phyloP scores from a whole-genome alignment of 2,329 filamentous ascomycete genomes.

The Penicillium frequentans region DNA sequence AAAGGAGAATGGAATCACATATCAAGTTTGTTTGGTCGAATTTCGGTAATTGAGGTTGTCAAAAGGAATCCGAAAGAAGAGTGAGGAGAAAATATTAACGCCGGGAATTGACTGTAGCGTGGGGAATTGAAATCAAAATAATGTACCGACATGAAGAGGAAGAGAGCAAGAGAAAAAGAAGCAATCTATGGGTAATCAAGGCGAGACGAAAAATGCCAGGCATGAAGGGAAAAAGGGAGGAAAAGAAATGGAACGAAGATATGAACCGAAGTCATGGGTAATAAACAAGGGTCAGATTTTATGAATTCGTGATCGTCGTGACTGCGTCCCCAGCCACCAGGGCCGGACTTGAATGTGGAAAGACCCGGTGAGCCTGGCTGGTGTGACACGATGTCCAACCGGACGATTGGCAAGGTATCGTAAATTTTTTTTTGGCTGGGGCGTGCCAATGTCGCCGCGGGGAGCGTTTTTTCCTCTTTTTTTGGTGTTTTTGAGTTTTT shows the following conservation, averaged over 20 bases:
- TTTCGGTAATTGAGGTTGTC: slow-evolving; percentile 4
- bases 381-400: slow-evolving; percentile 2
- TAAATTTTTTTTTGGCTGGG: slow-evolving; percentile 16
- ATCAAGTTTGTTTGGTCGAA: slow-evolving; percentile 15
- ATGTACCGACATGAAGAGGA: slow-evolving; percentile 33
- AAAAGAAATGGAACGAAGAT: slow-evolving; percentile 35
- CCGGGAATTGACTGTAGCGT: slow-evolving; percentile 11
- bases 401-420: slow-evolving; percentile 1
- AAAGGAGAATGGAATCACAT: slow-evolving; percentile 3
- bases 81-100: slow-evolving; percentile 23
- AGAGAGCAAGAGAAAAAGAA: slow-evolving; percentile 26
- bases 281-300: slow-evolving; percentile 28
- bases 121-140: slow-evolving; percentile 29
- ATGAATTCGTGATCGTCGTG: slow-evolving; percentile 38
- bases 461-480: slow-evolving; percentile 34
- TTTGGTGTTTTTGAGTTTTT: slow-evolving; percentile 30
- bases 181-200: slow-evolving; percentile 40
- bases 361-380: slow-evolving; percentile 12
- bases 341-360: not conserved
- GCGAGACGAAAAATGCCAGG: slow-evolving; percentile 38
- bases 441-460: slow-evolving; percentile 28
- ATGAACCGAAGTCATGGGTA: slow-evolving; percentile 33
- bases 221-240: slow-evolving; percentile 31
- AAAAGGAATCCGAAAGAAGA: slow-evolving; percentile 4
- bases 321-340: slow-evolving; percentile 26